Conservation (phyloP, 352 stramenopile species). For the Phytophthora aleatoria region DNA sequence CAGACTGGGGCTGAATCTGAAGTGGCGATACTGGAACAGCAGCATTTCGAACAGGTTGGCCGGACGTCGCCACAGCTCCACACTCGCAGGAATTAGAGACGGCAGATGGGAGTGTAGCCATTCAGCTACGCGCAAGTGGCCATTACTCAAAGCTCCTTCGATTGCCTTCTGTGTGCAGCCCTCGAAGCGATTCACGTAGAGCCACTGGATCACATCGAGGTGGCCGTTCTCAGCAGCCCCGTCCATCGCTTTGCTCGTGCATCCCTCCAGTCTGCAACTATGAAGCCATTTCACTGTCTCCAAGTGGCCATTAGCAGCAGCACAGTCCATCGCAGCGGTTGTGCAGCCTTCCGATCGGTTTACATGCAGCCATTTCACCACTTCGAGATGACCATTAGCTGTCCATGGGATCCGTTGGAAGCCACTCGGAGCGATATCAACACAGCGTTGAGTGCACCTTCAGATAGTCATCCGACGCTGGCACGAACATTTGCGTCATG, state of each 20-base stretch:
- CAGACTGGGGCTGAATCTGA: constrained; percentile 10
- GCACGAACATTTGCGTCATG: constrained; percentile 14
- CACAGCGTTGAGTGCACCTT: constrained; percentile 14
- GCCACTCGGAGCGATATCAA: constrained; percentile 18
- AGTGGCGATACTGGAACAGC: constrained; percentile 19
- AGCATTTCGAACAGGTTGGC: constrained; percentile 12
- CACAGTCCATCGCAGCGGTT: constrained; percentile 20
- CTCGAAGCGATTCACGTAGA: constrained; percentile 9
- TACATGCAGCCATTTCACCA: constrained; percentile 24
- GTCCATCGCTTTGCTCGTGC: constrained; percentile 18
- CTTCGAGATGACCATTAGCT: constrained; percentile 20
- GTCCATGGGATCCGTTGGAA: constrained; percentile 20
- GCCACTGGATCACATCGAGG: constrained; percentile 20
- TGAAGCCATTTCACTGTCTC: constrained; percentile 17
- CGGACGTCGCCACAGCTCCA: constrained; percentile 11
- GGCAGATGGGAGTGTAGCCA: constrained; percentile 10
- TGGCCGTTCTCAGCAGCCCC: constrained; percentile 24
- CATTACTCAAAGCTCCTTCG: constrained; percentile 17
- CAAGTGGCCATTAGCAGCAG: constrained; percentile 23
- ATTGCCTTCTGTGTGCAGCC: constrained; percentile 19
- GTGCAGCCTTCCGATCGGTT: constrained; percentile 24
- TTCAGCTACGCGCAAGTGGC: constrained; percentile 6
- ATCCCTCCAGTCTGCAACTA: constrained; percentile 6
- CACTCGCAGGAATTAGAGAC: not conserved
- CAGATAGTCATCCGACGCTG: constrained; percentile 14